Base-by-base conservation (phyloP, 768 basidiomycete genomes). In the Termitomyces sp. region DNA sequence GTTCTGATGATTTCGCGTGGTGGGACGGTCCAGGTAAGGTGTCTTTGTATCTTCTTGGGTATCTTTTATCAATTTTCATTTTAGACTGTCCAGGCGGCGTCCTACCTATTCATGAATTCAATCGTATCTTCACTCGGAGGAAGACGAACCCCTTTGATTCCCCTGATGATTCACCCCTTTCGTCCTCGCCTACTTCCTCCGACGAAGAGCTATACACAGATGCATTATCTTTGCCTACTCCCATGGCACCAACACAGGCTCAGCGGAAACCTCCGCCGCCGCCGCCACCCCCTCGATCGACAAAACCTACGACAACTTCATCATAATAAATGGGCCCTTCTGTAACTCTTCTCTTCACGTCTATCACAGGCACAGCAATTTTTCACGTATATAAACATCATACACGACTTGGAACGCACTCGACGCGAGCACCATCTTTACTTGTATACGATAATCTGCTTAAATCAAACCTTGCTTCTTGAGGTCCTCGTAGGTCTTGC, bases 401-500 rank as follows among this genome's bases (percentile, higher is more conserved):
- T 42, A 33, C 57, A 55, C 58, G 50, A 46, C 53, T 42, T 12
- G 20, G 5, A 51, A 20, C 46, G 51, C 24, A 34, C 34, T 33
- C 24, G 20, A 49, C 22, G 20, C 39, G 27, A 57, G 30, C 36
- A 22, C 56, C 47, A 54, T 39, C 1, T 44, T 44, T 53, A 48
- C 34, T 47, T 45, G 48, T 50, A 66, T 61, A 53, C 55, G 33
- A 20, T 27, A 27, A 48, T 41, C 30, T 41, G 22, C 61, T 73
- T 75, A 91, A 58, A 95, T 91, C 58, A 96, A 76, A 58, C 95
- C 95, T 70, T 98, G 95, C 75, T 95, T 93, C 80, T 95, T 96
- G 65, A 97, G 78, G 68, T 96, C 93, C 66, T 96, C 93, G 68
- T 95, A 98, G n/a, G 93, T 96, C 80, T 97, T 97, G 68, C 88